These are phyloP conservation scores for Candida maltosa DNA, from an alignment of 805 yeast species.

Conservation along the genomic window DNA sequence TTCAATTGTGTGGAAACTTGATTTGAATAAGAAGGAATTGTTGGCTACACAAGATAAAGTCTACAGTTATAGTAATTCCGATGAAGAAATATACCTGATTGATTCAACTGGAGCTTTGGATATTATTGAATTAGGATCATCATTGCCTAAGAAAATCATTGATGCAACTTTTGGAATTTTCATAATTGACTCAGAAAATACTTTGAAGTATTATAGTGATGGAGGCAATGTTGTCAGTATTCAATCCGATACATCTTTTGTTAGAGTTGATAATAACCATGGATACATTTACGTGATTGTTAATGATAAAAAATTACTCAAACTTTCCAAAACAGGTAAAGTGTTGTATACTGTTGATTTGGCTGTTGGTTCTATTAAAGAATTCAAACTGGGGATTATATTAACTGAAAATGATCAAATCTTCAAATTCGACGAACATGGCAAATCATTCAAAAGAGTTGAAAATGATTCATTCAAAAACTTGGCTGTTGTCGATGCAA, in stretches of 20 bases:
- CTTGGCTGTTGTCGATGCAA: conserved; percentile 5
- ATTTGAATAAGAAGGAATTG: conserved; percentile 1
- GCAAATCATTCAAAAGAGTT: conserved; percentile 5
- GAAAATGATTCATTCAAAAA: conserved; percentile 8
- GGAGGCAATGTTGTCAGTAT: neutral
- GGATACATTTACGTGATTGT: conserved; percentile 4
- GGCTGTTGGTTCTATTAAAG: conserved; percentile 4
- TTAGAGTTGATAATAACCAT: conserved; percentile 3
- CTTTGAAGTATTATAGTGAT: conserved; percentile 1
- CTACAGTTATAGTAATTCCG: conserved; percentile 1
- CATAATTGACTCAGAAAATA: conserved; percentile 2
- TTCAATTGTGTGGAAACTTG: conserved; percentile 8
- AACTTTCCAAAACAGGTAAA: conserved; percentile 1
- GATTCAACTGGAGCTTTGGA: conserved; percentile 5
- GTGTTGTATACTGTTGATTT: conserved; percentile 11
- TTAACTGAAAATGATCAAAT: conserved; percentile 11
- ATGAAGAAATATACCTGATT: conserved; percentile 3
- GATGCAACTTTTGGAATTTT: conserved; percentile 1
- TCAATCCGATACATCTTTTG: neutral
- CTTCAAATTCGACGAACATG: conserved; percentile 5
- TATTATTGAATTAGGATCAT: conserved; percentile 1
- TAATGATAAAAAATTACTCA: conserved; percentile 5
- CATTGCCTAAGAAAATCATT: conserved; percentile 1
- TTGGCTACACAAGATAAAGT: neutral
- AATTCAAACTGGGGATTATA: conserved; percentile 10